Evolutionary conservation across 495 filamentous ascomycete genomes (phyloP).

Genomic region (Penicillium antarcticum): DNA sequence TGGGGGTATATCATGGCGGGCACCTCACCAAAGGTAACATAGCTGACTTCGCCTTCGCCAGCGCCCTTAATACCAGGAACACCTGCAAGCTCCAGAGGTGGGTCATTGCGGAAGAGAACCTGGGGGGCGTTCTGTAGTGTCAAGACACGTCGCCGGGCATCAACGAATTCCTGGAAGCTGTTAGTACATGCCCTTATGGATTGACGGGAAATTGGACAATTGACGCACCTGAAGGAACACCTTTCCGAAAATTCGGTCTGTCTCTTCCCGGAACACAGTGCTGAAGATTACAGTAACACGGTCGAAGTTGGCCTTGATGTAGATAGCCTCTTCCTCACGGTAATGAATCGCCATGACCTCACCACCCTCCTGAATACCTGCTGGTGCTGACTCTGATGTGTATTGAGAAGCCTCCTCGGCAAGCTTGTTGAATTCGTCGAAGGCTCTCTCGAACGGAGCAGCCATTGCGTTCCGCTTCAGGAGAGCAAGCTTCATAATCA

Average conservation of each 20-base stretch:
- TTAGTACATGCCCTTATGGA: not conserved
- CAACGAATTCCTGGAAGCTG: slow-evolving; percentile 78
- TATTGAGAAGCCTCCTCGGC: slow-evolving; percentile 86
- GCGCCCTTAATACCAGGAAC: slow-evolving; percentile 74
- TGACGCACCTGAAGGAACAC: slow-evolving; percentile 69
- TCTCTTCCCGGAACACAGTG: slow-evolving; percentile 96
- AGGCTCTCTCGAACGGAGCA: slow-evolving; percentile 93
- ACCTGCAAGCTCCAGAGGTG: slow-evolving; percentile 84
- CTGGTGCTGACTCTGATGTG: slow-evolving; percentile 85
- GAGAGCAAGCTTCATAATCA: slow-evolving; percentile 80
- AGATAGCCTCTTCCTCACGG: slow-evolving; percentile 98
- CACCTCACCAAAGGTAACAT: slow-evolving; percentile 85
- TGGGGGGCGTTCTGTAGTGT: slow-evolving; percentile 98
- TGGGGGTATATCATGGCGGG: not conserved
- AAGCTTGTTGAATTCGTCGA: slow-evolving; percentile 84
- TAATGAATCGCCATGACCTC: slow-evolving; percentile 97
- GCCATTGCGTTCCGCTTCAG: slow-evolving; percentile 98
- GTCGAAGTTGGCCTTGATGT: slow-evolving; percentile 95
- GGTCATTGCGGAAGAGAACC: slow-evolving; percentile 94
- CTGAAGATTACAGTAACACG: slow-evolving; percentile 99
- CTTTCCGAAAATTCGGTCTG: slow-evolving; percentile 94
- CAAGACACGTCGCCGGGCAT: slow-evolving; percentile 73
- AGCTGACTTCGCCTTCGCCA: slow-evolving; percentile 81
- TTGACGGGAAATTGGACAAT: not conserved
- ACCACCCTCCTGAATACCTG: slow-evolving; percentile 81